These are phyloP conservation scores for Heterobasidion parviporum DNA, from an alignment of 1,284 basidiomycete genomes.

Conservation along the genomic window DNA sequence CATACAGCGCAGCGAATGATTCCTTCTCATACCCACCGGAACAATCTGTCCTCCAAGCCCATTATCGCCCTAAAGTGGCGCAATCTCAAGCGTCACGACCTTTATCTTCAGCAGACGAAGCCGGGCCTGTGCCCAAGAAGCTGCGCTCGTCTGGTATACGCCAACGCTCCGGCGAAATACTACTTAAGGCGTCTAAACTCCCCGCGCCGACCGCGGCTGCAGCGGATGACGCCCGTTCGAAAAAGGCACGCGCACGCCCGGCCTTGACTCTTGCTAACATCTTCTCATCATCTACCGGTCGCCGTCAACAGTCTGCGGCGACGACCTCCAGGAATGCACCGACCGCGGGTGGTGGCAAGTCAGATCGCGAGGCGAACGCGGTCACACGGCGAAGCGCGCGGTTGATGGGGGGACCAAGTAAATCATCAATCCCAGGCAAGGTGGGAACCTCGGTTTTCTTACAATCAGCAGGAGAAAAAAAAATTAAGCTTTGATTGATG, in stretches of 20 bases:
- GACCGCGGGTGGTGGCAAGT: slow-evolving; percentile 35
- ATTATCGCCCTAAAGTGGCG: slow-evolving; percentile 26
- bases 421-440: slow-evolving; percentile 32
- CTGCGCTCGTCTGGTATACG: slow-evolving; percentile 50
- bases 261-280: slow-evolving; percentile 71
- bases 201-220: slow-evolving; percentile 19
- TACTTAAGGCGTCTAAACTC: slow-evolving; percentile 42
- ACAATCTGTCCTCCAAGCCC: slow-evolving; percentile 47
- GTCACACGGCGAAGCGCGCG: slow-evolving; percentile 60
- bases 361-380: slow-evolving; percentile 32
- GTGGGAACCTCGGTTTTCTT: slow-evolving; percentile 13
- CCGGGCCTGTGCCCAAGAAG: slow-evolving; percentile 68
- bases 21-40: slow-evolving; percentile 52
- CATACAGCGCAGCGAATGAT: slow-evolving; percentile 46
- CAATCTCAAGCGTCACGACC: slow-evolving; percentile 49
- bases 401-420: slow-evolving; percentile 46
- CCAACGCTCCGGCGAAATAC: slow-evolving; percentile 36
- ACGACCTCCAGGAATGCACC: slow-evolving; percentile 43
- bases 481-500: neutral
- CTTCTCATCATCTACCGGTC: slow-evolving; percentile 66
- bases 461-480: neutral
- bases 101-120: slow-evolving; percentile 72
- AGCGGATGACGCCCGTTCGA: slow-evolving; percentile 51
- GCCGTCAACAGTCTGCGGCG: slow-evolving; percentile 57
- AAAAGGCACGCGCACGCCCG: slow-evolving; percentile 81